Percentiles rank a stretch among this genome's conserved stretches.
Conservation (phyloP, 2,329 filamentous ascomycete genomes). For the Colletotrichum coccodes region DNA sequence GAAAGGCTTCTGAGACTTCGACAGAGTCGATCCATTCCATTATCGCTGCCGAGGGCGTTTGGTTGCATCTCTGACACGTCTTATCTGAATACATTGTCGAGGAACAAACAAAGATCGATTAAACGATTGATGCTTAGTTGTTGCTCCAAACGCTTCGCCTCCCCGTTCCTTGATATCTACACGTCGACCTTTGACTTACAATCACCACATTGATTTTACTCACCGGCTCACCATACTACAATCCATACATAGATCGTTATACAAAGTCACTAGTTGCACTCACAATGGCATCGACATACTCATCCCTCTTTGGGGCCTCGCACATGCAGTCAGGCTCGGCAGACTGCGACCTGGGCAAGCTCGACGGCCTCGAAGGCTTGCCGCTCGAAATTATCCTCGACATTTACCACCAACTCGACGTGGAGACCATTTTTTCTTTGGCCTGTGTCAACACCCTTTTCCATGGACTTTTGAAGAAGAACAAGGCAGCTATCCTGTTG, state of each 20-base stretch:
- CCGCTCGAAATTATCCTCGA: conserved; percentile 60
- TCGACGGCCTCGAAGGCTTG: conserved; percentile 41
- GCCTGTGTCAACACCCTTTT: conserved; percentile 50
- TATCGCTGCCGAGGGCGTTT: background rate
- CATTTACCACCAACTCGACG: conserved; percentile 56
- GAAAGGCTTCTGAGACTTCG: background rate
- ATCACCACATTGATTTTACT: background rate
- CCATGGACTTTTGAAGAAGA: conserved; percentile 50
- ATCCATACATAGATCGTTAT: background rate
- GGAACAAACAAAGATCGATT: background rate
- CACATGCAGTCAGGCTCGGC: background rate
- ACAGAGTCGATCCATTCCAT: background rate
- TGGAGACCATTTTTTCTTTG: conserved; percentile 51
- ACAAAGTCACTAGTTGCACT: background rate
- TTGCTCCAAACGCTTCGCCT: background rate
- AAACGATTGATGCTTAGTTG: background rate
- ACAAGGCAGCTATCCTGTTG: conserved; percentile 54
- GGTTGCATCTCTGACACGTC: background rate
- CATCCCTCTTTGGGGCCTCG: conserved; percentile 4
- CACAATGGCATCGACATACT: conserved; percentile 21
- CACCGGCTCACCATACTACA: background rate
- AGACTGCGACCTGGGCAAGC: background rate
- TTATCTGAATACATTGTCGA: background rate
- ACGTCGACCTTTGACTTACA: background rate
- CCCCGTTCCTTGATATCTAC: background rate